Evolutionary conservation across 331 rosid genomes (phyloP).

Genomic region (Malus hybrid): DNA sequence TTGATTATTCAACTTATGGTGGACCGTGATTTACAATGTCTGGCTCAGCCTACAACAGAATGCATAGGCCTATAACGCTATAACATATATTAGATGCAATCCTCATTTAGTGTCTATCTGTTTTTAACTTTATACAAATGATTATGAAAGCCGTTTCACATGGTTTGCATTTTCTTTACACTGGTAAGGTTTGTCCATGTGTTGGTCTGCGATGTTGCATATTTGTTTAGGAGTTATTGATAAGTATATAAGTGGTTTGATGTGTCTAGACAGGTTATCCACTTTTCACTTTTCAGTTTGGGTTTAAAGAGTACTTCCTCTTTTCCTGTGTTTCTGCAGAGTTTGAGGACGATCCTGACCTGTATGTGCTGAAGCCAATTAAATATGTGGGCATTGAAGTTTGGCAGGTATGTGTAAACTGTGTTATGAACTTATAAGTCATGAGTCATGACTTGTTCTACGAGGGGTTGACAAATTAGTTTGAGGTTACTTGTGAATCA

Average conservation of each 20-base stretch:
- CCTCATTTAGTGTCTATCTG: background rate
- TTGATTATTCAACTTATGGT: background rate
- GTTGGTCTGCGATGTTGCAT: background rate
- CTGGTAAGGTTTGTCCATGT: background rate
- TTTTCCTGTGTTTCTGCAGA: conserved; percentile 36
- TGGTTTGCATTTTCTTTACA: background rate
- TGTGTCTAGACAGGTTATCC: background rate
- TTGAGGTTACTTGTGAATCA: background rate
- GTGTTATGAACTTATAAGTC: background rate
- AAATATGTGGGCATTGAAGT: conserved; percentile 94
- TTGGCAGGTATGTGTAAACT: conserved; percentile 66
- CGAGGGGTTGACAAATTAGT: background rate
- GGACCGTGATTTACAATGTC: background rate
- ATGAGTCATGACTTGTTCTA: background rate
- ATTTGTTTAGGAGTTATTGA: background rate
- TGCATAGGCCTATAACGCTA: background rate
- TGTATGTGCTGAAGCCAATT: conserved; percentile 75
- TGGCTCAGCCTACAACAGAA: background rate
- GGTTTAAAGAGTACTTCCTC: background rate
- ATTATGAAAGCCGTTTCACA: background rate
- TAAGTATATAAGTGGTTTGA: background rate
- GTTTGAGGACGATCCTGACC: conserved; percentile 91
- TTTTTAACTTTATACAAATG: background rate
- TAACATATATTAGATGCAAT: background rate
- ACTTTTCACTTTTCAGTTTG: background rate